Percentiles rank a stretch among this genome's conserved stretches.
Evolutionary conservation across 495 filamentous ascomycete genomes (phyloP).

Genomic region (Lasiosphaeria ovina): DNA sequence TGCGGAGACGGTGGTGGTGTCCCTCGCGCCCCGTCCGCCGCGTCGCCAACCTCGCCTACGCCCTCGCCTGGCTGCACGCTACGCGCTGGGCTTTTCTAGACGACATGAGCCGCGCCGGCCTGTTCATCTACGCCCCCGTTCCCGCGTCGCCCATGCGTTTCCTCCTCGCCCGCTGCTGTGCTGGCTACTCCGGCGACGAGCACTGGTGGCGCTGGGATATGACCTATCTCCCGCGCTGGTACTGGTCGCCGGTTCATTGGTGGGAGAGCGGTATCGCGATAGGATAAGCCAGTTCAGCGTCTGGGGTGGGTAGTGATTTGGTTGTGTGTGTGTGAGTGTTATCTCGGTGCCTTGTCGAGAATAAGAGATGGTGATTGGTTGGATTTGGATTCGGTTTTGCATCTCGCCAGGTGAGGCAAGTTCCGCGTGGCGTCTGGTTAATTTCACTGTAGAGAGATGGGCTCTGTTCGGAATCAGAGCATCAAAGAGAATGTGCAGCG

Average conservation of each 20-base stretch:
- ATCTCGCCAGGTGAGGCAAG: too few species aligned
- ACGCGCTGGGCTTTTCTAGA: conserved; percentile 54
- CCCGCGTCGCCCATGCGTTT: conserved; percentile 59
- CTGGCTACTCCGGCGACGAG: too few species aligned
- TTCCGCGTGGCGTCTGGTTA: too few species aligned
- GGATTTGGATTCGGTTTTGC: too few species aligned
- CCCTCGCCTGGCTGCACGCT: conserved; percentile 55
- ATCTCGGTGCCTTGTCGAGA: too few species aligned
- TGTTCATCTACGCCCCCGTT: conserved; percentile 70
- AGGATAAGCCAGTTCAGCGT: conserved; percentile 19
- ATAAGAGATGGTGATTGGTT: too few species aligned
- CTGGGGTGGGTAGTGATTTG: too few species aligned
- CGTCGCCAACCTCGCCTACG: conserved; percentile 52
- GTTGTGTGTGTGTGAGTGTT: too few species aligned
- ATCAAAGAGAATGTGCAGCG: too few species aligned
- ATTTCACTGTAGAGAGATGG: too few species aligned
- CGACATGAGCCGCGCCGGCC: conserved; percentile 59
- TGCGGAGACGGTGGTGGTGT: neutral
- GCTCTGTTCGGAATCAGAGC: too few species aligned
- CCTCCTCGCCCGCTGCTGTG: too few species aligned
- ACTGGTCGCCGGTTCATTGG: conserved; percentile 48
- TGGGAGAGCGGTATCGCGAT: conserved; percentile 62
- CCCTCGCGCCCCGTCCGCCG: conserved; percentile 43
- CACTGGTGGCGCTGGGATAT: conserved; percentile 58
- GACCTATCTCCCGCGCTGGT: conserved; percentile 45